Conservation (phyloP, 805 yeast genomes). For the Torulaspora gathmanii region DNA sequence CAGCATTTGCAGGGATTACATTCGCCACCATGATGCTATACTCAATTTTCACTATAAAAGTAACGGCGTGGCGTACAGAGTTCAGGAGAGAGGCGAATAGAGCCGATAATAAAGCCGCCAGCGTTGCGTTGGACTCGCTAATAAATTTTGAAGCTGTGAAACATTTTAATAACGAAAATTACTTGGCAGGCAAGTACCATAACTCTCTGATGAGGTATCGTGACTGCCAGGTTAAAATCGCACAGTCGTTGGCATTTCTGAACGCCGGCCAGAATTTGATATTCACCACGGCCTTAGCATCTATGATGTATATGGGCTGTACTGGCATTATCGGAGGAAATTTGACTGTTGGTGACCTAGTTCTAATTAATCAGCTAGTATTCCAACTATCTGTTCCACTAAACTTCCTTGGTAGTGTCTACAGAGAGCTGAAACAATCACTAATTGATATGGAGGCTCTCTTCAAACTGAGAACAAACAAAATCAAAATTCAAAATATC, state of each 20-base stretch:
- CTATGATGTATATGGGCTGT: conserved; percentile 98
- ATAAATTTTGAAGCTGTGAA: conserved; percentile 93
- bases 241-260: conserved; percentile 73
- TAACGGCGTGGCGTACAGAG: conserved; percentile 94
- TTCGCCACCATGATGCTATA: conserved; percentile 84
- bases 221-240: conserved; percentile 64
- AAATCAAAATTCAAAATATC: conserved; percentile 58
- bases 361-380: conserved; percentile 88
- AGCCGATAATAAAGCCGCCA: conserved; percentile 95
- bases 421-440: conserved; percentile 89
- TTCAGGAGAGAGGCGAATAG: conserved; percentile 84
- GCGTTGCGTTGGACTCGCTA: conserved; percentile 87
- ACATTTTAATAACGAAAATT: conserved; percentile 84
- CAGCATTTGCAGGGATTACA: conserved; percentile 83
- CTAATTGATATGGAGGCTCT: conserved; percentile 93
- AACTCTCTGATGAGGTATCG: conserved; percentile 68
- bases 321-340: conserved; percentile 81
- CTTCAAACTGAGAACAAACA: conserved; percentile 75
- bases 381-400: conserved; percentile 94
- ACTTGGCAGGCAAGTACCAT: conserved; percentile 77
- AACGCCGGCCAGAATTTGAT: conserved; percentile 77
- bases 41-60: conserved; percentile 77
- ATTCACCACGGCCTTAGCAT: conserved; percentile 84
- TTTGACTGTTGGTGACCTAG: conserved; percentile 90
- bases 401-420: conserved; percentile 91